Base-by-base conservation (phyloP, 2,329 filamentous ascomycete genomes). In the Pestalotiopsis sp. region DNA sequence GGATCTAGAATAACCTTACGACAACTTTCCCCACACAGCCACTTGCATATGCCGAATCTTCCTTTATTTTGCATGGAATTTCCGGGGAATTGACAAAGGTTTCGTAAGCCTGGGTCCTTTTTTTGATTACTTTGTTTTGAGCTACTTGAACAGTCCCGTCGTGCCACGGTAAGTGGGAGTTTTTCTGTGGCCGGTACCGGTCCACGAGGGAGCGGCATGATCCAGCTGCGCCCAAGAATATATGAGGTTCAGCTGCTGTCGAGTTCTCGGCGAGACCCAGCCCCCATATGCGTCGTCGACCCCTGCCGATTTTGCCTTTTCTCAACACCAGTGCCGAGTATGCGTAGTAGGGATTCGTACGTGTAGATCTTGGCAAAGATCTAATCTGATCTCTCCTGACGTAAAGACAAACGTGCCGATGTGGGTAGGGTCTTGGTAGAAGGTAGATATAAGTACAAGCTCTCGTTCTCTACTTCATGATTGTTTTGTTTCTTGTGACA, bases 1-100 rank as follows among this genome's bases (percentile, higher is more conserved):
- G 57, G 57, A 31, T 31, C 27, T 36, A 25, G 36, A 61, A 36
- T 38, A 61, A 61, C 59, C 59, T 61, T 61, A 61, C 59, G 59
- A 61, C 59, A 36, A 61, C 59, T 20, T 61, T 61, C 59, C 31
- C 59, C 59, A 38, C 59, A 61, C 27, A 39, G 36, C 36, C 36
- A 61, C 59, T 4, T n/a, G 45, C 45, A 52, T 52, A 17, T 52
- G 45, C 45, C 45, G 45, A 20, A 52, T 52, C 45, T 52, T 9
- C 45, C 45, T 52, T n/a, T 17, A 9, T 52, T n/a, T n/a, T 52
- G 45, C 45, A 52, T 52, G 45, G 45, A n/a, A 52, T 52, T 20
- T 52, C 45, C 17, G 45, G 45, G 45, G 45, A 20, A 52, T n/a
- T 52, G 45, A 52, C 45, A 52, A 52, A 52, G 45, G 20, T n/a